phyloP scores from a whole-genome alignment of 352 stramenopile species.

The Blastocystis sp. region DNA sequence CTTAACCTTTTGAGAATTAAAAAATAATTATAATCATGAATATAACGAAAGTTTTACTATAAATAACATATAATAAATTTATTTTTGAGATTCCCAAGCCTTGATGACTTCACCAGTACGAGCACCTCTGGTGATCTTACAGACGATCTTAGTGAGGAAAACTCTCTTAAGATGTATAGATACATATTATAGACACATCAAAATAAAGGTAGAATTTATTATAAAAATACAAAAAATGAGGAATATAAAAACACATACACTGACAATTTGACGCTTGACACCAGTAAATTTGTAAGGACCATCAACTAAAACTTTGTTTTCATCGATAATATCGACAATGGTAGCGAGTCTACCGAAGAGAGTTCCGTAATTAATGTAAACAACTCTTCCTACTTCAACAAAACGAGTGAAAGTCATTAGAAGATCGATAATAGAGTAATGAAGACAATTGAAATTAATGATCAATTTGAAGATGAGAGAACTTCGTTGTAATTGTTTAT shows the following conservation, averaged over 20 bases:
- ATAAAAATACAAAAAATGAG: too few species aligned
- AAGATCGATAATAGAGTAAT: too few species aligned
- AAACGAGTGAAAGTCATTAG: conserved; percentile 99
- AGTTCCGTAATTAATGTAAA: conserved; percentile 93
- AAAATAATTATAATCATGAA: too few species aligned
- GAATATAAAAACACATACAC: too few species aligned
- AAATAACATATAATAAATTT: too few species aligned
- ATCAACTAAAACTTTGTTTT: conserved; percentile 92
- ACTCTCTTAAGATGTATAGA: conserved; percentile 85
- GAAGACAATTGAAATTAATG: too few species aligned
- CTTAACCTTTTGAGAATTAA: too few species aligned
- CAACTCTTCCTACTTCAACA: conserved; percentile 92
- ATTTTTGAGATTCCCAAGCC: conserved; percentile 54
- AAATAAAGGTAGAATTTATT: too few species aligned
- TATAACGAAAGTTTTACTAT: too few species aligned
- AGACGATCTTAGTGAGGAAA: conserved; percentile 80
- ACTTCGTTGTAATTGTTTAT: too few species aligned
- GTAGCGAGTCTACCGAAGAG: conserved; percentile 85
- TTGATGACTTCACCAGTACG: conserved; percentile 78
- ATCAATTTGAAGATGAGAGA: too few species aligned
- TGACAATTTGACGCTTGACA: conserved; percentile 88
- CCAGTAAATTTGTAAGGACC: conserved; percentile 76
- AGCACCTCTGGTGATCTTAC: conserved; percentile 76
- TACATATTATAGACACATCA: too few species aligned
- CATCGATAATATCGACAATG: conserved; percentile 97